Evolutionary conservation across 1,284 basidiomycete genomes (phyloP).

Genomic region (Leucoagaricus sp.): DNA sequence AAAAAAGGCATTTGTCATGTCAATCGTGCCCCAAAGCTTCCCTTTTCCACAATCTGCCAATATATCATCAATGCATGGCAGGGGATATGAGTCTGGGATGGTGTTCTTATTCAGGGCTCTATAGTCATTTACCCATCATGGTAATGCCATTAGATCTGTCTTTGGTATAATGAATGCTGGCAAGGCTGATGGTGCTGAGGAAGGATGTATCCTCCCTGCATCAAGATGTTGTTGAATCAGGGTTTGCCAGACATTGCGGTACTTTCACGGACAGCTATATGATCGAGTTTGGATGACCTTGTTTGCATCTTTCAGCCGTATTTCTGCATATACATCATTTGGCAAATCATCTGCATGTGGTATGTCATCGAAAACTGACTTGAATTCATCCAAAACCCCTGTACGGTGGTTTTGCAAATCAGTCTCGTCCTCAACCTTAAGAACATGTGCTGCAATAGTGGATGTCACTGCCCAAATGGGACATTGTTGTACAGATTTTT

Average conservation of each 20-base stretch:
- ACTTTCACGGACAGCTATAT: slow-evolving; percentile 27
- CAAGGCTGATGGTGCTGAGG: slow-evolving; percentile 26
- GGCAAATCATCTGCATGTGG: too few species aligned
- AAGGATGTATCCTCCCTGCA: slow-evolving; percentile 28
- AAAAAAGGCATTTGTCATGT: slow-evolving; percentile 44
- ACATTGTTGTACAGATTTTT: too few species aligned
- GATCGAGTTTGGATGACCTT: slow-evolving; percentile 2
- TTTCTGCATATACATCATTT: not conserved
- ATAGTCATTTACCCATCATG: slow-evolving; percentile 42
- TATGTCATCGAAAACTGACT: too few species aligned
- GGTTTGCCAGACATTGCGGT: slow-evolving; percentile 24
- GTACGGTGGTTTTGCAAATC: too few species aligned
- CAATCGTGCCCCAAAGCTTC: slow-evolving; percentile 33
- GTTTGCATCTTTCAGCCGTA: slow-evolving; percentile 11
- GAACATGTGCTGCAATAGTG: too few species aligned
- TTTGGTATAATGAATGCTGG: slow-evolving; percentile 40
- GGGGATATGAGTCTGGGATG: slow-evolving; percentile 31
- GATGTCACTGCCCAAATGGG: too few species aligned
- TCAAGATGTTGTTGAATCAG: slow-evolving; percentile 28
- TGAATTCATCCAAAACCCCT: too few species aligned
- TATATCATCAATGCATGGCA: slow-evolving; percentile 37
- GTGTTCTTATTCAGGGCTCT: slow-evolving; percentile 36
- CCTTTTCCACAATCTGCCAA: slow-evolving; percentile 30
- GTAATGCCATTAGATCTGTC: slow-evolving; percentile 29
- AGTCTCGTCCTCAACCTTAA: too few species aligned